Base-by-base conservation (phyloP, 2,329 filamentous ascomycete genomes). In the Apiospora malaysiana region DNA sequence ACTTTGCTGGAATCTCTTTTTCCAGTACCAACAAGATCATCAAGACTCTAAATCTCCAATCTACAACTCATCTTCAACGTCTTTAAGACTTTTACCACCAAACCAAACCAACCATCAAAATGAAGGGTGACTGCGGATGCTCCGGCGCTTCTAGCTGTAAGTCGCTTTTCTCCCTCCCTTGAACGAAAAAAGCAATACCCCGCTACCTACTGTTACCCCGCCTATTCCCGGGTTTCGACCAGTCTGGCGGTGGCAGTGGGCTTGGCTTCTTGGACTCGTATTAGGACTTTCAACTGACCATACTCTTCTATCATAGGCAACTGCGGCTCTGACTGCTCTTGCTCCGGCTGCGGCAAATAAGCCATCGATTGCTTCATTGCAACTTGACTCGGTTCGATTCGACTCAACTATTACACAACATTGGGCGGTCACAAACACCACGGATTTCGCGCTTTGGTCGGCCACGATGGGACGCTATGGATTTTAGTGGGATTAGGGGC, bases 101-200 rank as follows among this genome's bases (percentile, higher is more conserved):
- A 59, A 67, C 65, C 65, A 43, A 67, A 67, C 46, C 46, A 46
- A 68, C 74, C 70, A 70, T 76, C 78, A 81, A 76, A 70, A 81
- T 81, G 79, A 80, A 80, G 78, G 79, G 78, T 73, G 79, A 81
- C 74, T 81, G 79, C 75, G 79, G 79, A 79, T 81, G 79, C 79
- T 80, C 79, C 70, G 77, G 77, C 73, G 69, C 75, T 74, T 78
- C 78, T 66, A 76, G 75, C 77, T 81, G 79, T 80, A 80, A 74
- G 78, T 77, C 45, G 23, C 4, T 37, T 10, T 4, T 14, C 27
- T 10, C 42, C 8, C 8, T 5, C 6, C 27, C 27, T 25, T 23
- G 6, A 18, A 18, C 37, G 9, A 14, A 25, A 32, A 21, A 37
- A 32, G 6, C 71, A 71, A 72, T 69, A 70, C 72, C 68, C 59